Evolutionary conservation across 2,329 filamentous ascomycete genomes (phyloP), one percentile per base, ranked within the genome.

Genomic region (Alternaria gaisen): DNA sequence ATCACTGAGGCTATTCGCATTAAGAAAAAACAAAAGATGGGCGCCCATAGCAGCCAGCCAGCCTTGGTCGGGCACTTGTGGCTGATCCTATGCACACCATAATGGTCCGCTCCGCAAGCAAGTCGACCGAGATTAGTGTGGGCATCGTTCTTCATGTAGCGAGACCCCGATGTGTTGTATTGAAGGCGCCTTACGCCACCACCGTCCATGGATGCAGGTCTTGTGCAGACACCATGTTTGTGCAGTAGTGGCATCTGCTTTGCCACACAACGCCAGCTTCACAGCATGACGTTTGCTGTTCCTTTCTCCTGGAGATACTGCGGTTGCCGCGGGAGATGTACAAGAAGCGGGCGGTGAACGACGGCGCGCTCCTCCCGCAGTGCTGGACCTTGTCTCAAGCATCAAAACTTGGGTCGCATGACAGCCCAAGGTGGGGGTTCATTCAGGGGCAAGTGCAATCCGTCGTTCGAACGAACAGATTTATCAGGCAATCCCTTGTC

Each of bases 51-150:
- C 57, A 56, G 50, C 43, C 30, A 46, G 40, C 40, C 40, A 42
- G 40, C 40, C 40, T 8, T 56, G 34, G 50, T 61, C 41, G 58
- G 62, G 61, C 56, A 34, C 62, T 51, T 53, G 62, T 67, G 62
- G 66, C 60, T 65, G 48, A 36, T 22, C 32, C 28, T 24, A 63
- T 63, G 60, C 65, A 64, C 58, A 64, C 65, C 64, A 68, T 60
- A 50, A 32, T 53, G 44, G 58, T 50, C 42, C 52, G 63, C 63
- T 50, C 65, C 65, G 60, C 51, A 62, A 62, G 60, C 53, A 62
- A 62, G 60, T 56, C 44, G 50, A 64, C 63, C 63, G 50, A 64
- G 43, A 57, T 54, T 65, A 60, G 60, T 82, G 82, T 82, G 77
- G 64, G 53, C 55, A 51, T 61, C 48, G 59, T 63, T 68, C 53